phyloP scores from a whole-genome alignment of 257 asterid species.

The Anisodus acutangulus region DNA sequence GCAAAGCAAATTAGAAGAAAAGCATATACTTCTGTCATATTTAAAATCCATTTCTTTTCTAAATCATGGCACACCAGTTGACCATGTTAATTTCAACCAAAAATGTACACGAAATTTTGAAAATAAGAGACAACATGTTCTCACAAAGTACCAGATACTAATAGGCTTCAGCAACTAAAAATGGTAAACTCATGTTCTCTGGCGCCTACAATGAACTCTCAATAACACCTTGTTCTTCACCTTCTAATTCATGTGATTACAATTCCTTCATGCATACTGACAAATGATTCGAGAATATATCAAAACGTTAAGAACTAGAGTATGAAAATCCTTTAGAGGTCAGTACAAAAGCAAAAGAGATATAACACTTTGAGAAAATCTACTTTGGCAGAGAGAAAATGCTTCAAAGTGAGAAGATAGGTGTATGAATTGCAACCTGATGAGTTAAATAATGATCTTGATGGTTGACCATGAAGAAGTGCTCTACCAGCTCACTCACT shows the following conservation, averaged over 20 bases:
- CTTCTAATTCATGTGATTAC: slow-evolving; percentile 7
- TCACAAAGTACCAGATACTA: not conserved
- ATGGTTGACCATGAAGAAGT: slow-evolving; percentile 96
- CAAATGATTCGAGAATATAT: slow-evolving; percentile 7
- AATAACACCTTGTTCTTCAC: slow-evolving; percentile 19
- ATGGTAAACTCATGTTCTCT: not conserved
- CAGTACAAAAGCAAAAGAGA: not conserved
- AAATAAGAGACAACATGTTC: not conserved
- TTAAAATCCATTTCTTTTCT: not conserved
- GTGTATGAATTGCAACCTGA: slow-evolving; percentile 55
- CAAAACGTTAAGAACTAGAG: not conserved
- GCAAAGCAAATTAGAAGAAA: not conserved
- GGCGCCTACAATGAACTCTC: not conserved
- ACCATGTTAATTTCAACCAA: not conserved
- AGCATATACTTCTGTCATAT: not conserved
- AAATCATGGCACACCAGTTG: not conserved
- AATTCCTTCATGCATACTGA: slow-evolving; percentile 1
- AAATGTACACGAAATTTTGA: not conserved
- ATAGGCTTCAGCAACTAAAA: not conserved
- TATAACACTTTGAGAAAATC: not conserved
- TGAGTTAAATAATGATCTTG: slow-evolving; percentile 83
- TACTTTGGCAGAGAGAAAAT: not conserved
- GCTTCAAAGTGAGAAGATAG: slow-evolving; percentile 13
- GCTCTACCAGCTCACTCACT: slow-evolving; percentile 82
- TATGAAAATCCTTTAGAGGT: not conserved